A percentile compares a stretch with the other conserved stretches of the same genome.
Evolutionary conservation across 176 grass and related monocot species (phyloP).

Genomic region (Bothriochloa decipiens): DNA sequence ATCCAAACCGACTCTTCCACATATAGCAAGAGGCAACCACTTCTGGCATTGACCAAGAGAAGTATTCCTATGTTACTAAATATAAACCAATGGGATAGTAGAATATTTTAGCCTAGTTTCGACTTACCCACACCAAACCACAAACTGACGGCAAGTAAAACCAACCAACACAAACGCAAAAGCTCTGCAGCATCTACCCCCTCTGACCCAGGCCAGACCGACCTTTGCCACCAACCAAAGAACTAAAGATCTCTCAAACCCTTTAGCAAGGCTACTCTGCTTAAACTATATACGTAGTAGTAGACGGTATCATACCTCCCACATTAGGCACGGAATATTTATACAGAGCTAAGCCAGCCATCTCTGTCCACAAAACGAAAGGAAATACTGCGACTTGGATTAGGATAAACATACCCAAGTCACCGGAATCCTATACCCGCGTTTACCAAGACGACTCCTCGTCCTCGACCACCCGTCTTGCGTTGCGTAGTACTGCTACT

Average conservation of each 20-base stretch:
- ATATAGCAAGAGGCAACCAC: background rate
- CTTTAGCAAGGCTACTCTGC: conserved; percentile 6
- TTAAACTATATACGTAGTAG: background rate
- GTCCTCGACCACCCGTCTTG: conserved; percentile 3
- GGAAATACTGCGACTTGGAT: conserved; percentile 22
- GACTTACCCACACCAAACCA: conserved; percentile 13
- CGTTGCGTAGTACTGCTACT: background rate
- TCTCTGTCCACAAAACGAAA: background rate
- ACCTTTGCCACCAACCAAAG: conserved; percentile 26
- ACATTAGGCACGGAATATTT: conserved; percentile 33
- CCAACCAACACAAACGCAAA: background rate
- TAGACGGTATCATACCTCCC: background rate
- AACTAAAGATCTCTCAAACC: background rate
- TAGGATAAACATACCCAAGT: conserved; percentile 45
- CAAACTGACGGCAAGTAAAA: conserved; percentile 22
- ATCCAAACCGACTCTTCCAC: background rate
- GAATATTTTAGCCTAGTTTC: background rate
- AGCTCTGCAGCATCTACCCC: background rate
- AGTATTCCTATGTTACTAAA: background rate
- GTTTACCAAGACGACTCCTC: conserved; percentile 44
- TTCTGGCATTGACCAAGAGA: background rate
- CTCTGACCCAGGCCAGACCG: conserved; percentile 1
- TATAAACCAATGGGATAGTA: conserved; percentile 17
- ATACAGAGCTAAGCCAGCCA: background rate
- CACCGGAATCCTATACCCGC: conserved; percentile 25